Evolutionary conservation across 2,329 filamentous ascomycete species (phyloP).

Genomic region (Aschersonia sp.): DNA sequence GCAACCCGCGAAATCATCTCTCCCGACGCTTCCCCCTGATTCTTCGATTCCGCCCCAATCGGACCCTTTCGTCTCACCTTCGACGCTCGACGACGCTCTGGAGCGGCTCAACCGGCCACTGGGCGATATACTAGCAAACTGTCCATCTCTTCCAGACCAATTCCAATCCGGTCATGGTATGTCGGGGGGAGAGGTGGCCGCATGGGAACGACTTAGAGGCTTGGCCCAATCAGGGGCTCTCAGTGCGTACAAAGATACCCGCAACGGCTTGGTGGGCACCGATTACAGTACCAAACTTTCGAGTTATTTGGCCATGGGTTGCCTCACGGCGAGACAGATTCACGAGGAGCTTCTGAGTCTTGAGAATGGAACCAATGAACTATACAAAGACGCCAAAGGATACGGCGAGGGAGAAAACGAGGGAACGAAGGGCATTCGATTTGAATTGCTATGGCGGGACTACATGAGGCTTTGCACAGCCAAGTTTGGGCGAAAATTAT

Average conservation of each 20-base stretch:
- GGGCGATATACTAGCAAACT: conserved; percentile 30
- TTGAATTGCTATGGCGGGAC: conserved; percentile 66
- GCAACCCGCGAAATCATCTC: conserved; percentile 27
- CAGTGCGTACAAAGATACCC: conserved; percentile 51
- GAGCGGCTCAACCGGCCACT: conserved; percentile 44
- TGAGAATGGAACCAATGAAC: conserved; percentile 43
- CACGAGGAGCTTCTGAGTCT: conserved; percentile 53
- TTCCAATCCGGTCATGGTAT: conserved; percentile 51
- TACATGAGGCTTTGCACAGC: conserved; percentile 65
- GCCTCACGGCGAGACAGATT: conserved; percentile 57
- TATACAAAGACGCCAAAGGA: conserved; percentile 29
- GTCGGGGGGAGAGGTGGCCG: conserved; percentile 49
- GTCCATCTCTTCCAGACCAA: conserved; percentile 36
- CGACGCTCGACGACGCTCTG: conserved; percentile 35
- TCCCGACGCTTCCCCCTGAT: conserved; percentile 42
- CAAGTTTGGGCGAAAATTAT: conserved; percentile 54
- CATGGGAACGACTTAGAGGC: conserved; percentile 41
- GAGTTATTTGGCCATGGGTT: conserved; percentile 57
- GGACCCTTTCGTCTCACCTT: conserved; percentile 49
- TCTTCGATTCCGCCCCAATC: conserved; percentile 40
- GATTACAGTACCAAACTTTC: conserved; percentile 69
- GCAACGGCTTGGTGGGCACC: conserved; percentile 54
- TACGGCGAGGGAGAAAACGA: conserved; percentile 59
- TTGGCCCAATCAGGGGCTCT: conserved; percentile 47
- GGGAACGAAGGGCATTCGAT: conserved; percentile 53